A percentile compares a stretch with the other conserved stretches of the same genome.
These are phyloP conservation scores for Erodium trifolium DNA, from an alignment of 441 rosid species.

Conservation along the genomic window DNA sequence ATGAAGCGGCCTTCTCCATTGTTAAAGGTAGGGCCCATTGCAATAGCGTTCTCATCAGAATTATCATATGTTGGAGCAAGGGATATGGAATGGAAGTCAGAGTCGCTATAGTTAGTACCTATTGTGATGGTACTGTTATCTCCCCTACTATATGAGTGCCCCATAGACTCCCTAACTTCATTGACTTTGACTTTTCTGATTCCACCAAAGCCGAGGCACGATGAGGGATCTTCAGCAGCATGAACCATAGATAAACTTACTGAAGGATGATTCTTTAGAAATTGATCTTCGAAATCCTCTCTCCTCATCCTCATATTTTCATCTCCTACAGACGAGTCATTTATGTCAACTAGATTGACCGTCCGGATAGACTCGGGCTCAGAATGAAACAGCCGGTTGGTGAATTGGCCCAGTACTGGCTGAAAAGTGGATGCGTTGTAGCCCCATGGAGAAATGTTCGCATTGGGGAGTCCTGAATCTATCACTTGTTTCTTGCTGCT, in stretches of 20 bases:
- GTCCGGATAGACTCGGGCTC: slow-evolving; percentile 33
- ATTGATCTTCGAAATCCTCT: slow-evolving; percentile 33
- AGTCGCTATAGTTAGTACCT: slow-evolving; percentile 24
- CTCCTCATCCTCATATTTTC: slow-evolving; percentile 34
- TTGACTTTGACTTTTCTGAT: slow-evolving; percentile 50
- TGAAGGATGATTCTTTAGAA: slow-evolving; percentile 38
- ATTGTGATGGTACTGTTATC: slow-evolving; percentile 30
- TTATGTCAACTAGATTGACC: slow-evolving; percentile 44
- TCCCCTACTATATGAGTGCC: slow-evolving; percentile 32
- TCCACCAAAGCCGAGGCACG: slow-evolving; percentile 40
- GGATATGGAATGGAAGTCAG: slow-evolving; percentile 22
- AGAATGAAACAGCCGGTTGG: slow-evolving; percentile 39
- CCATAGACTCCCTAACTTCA: slow-evolving; percentile 45
- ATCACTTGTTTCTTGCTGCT: slow-evolving; percentile 56
- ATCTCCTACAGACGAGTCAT: slow-evolving; percentile 27
- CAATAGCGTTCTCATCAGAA: slow-evolving; percentile 20
- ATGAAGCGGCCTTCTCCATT: slow-evolving; percentile 34
- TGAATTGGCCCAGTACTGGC: slow-evolving; percentile 40
- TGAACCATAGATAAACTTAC: slow-evolving; percentile 51
- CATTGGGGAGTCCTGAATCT: slow-evolving; percentile 33
- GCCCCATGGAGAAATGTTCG: slow-evolving; percentile 42
- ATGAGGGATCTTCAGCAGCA: slow-evolving; percentile 37
- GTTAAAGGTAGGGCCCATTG: slow-evolving; percentile 38
- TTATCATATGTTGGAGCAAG: slow-evolving; percentile 25
- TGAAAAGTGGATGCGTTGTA: slow-evolving; percentile 35